Evolutionary conservation across 108 stramenopile species (phyloP).

Genomic region (Conticribra weissflogii): DNA sequence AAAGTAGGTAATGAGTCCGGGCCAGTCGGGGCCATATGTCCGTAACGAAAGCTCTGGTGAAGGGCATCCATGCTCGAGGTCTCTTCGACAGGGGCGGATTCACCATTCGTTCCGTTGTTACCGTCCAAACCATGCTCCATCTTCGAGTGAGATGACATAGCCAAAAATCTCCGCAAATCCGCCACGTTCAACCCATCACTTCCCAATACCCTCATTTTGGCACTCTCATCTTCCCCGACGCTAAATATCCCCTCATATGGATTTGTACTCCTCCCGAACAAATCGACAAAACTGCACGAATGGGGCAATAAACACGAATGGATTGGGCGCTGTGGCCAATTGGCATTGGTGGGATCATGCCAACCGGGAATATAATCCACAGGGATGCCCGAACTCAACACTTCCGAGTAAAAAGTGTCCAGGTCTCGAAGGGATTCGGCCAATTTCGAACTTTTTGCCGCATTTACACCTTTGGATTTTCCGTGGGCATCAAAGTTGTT

Average conservation of each 20-base stretch:
- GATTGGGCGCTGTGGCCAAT: slow-evolving; percentile 86
- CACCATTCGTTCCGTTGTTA: neutral
- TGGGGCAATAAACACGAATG: slow-evolving; percentile 76
- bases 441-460: slow-evolving; percentile 19
- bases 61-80: slow-evolving; percentile 57
- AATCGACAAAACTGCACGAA: slow-evolving; percentile 37
- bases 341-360: slow-evolving; percentile 86
- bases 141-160: slow-evolving; percentile 7
- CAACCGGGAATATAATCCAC: slow-evolving; percentile 80
- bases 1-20: slow-evolving; percentile 83
- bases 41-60: slow-evolving; percentile 59
- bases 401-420: slow-evolving; percentile 63
- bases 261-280: slow-evolving; percentile 72
- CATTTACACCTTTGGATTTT: slow-evolving; percentile 25
- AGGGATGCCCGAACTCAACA: slow-evolving; percentile 63
- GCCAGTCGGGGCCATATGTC: slow-evolving; percentile 89
- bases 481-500: slow-evolving; percentile 11
- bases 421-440: slow-evolving; percentile 50
- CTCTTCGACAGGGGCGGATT: neutral
- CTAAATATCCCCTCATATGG: slow-evolving; percentile 58
- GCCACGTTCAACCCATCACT: slow-evolving; percentile 78
- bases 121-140: slow-evolving; percentile 26
- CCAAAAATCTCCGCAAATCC: slow-evolving; percentile 67
- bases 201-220: slow-evolving; percentile 54
- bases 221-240: slow-evolving; percentile 12